phyloP scores from a whole-genome alignment of 345 rosid genomes.

The Salix brachista region DNA sequence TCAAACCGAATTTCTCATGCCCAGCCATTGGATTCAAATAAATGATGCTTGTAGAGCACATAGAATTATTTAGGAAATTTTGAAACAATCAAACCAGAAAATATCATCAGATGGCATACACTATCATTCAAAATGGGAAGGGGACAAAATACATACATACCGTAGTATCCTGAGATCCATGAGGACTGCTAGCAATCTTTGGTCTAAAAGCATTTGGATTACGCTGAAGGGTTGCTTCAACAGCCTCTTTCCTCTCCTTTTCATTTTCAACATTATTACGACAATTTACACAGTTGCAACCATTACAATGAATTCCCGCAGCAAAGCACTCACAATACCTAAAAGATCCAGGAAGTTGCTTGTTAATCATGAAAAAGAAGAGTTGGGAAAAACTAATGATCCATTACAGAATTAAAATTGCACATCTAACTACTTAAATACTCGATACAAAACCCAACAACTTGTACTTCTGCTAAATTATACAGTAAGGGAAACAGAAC shows the following conservation, averaged over 20 bases:
- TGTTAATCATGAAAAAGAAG: not conserved
- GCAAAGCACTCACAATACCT: conserved; percentile 97
- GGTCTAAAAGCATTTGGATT: conserved; percentile 74
- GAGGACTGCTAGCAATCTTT: conserved; percentile 64
- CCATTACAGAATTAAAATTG: no score
- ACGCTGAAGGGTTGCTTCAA: conserved; percentile 52
- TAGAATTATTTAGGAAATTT: not conserved
- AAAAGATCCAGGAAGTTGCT: conserved; percentile 5
- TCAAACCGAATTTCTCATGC: not conserved
- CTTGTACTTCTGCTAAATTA: no score
- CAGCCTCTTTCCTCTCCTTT: conserved; percentile 54
- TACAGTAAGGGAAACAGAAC: no score
- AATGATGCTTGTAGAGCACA: no score
- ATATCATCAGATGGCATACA: not conserved
- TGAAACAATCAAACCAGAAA: not conserved
- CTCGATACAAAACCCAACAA: no score
- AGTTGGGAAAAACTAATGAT: no score
- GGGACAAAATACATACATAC: conserved; percentile 24
- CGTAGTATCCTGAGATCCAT: conserved; percentile 43
- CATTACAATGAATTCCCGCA: conserved; percentile 63
- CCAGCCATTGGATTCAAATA: not conserved
- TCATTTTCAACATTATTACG: conserved; percentile 66
- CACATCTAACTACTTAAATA: no score
- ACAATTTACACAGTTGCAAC: conserved; percentile 77
- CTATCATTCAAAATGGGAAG: conserved; percentile 1